phyloP scores from a whole-genome alignment of 225 moss, liverwort and hornwort genomes.

The Sphagnum tenellum region DNA sequence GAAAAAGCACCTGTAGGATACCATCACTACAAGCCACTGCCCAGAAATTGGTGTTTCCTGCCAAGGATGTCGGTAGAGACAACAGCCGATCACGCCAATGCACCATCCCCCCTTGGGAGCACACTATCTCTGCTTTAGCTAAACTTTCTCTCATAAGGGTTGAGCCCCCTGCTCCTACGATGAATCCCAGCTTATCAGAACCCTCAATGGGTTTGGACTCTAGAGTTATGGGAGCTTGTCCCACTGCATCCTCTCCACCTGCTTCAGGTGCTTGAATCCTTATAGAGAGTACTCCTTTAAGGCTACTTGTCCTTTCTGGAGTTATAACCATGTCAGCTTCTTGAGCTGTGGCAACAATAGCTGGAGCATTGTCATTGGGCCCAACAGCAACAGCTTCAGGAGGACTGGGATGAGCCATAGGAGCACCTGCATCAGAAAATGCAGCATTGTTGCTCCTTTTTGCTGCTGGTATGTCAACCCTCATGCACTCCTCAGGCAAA shows the following conservation, averaged over 20 bases:
- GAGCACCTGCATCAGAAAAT: slow-evolving; percentile 19
- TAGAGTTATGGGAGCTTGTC: slow-evolving; percentile 54
- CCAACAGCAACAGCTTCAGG: slow-evolving; percentile 28
- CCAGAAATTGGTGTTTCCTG: slow-evolving; percentile 83
- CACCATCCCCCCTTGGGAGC: slow-evolving; percentile 87
- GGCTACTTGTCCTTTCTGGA: slow-evolving; percentile 33
- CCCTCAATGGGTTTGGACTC: slow-evolving; percentile 71
- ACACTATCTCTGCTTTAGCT: slow-evolving; percentile 60
- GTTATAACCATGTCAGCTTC: slow-evolving; percentile 51
- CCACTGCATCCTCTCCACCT: slow-evolving; percentile 22
- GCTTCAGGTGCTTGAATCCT: slow-evolving; percentile 37
- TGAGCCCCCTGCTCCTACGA: slow-evolving; percentile 29
- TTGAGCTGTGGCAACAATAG: slow-evolving; percentile 15
- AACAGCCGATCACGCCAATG: slow-evolving; percentile 78
- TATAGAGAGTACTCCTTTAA: slow-evolving; percentile 65
- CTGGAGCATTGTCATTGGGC: slow-evolving; percentile 31
- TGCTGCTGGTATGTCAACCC: slow-evolving; percentile 29
- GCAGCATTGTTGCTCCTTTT: slow-evolving; percentile 45
- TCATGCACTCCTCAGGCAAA: slow-evolving; percentile 41
- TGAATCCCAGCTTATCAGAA: slow-evolving; percentile 31
- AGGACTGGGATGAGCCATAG: slow-evolving; percentile 32
- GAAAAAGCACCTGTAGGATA: slow-evolving; percentile 40
- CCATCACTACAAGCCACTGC: slow-evolving; percentile 88
- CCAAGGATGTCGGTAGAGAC: slow-evolving; percentile 65
- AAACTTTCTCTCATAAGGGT: slow-evolving; percentile 47